A percentile compares a stretch with the other conserved stretches of the same genome.
Evolutionary conservation across 2,329 filamentous ascomycete genomes (phyloP).

Genomic region (Alternaria triticimaculans): DNA sequence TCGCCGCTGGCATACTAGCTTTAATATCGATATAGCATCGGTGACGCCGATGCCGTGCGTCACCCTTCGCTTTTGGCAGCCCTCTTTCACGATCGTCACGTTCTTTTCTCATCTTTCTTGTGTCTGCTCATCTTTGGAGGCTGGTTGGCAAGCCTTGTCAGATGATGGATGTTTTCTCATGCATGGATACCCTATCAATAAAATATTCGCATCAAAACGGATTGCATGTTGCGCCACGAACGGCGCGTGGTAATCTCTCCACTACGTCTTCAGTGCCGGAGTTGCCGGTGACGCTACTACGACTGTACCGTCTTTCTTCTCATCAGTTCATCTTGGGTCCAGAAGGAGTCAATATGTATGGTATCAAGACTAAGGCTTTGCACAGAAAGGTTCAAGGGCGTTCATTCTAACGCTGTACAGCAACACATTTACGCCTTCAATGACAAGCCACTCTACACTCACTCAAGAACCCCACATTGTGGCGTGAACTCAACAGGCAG

Average conservation of each 20-base stretch:
- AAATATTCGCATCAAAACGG: slow-evolving; percentile 21
- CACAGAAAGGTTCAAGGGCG: slow-evolving; percentile 10
- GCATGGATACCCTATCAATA: slow-evolving; percentile 45
- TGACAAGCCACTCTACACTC: slow-evolving; percentile 4
- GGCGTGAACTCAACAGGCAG: slow-evolving; percentile 1
- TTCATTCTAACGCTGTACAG: neutral
- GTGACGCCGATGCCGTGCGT: slow-evolving; percentile 25
- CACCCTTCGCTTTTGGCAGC: slow-evolving; percentile 18
- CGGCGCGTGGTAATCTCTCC: slow-evolving; percentile 9
- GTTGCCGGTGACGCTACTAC: slow-evolving; percentile 10
- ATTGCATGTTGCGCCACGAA: slow-evolving; percentile 9
- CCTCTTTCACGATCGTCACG: slow-evolving; percentile 28
- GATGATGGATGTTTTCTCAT: slow-evolving; percentile 35
- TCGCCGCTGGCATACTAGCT: slow-evolving; percentile 28
- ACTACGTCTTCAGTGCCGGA: slow-evolving; percentile 10
- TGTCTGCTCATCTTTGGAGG: slow-evolving; percentile 7
- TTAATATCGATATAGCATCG: slow-evolving; percentile 36
- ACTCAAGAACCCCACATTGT: neutral
- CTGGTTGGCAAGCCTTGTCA: slow-evolving; percentile 23
- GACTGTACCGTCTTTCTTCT: slow-evolving; percentile 5
- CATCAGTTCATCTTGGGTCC: neutral
- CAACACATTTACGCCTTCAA: neutral
- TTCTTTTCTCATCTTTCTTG: slow-evolving; percentile 20
- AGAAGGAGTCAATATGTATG: slow-evolving; percentile 5
- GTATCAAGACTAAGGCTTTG: slow-evolving; percentile 8